Conservation (phyloP, 768 basidiomycete species). For the Pleurotus ostreatus region DNA sequence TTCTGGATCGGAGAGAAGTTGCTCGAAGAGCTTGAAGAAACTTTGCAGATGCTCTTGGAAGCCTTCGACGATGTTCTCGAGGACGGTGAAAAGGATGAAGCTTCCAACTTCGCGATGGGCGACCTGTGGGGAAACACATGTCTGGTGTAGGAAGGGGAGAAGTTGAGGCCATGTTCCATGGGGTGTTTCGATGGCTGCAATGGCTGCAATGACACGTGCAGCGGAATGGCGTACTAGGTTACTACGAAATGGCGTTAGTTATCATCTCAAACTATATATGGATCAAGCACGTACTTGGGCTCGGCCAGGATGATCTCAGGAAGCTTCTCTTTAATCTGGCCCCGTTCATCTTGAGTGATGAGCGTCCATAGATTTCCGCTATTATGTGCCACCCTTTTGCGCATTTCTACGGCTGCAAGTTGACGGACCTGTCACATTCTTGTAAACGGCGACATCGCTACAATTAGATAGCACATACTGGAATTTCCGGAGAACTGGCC, state of each 20-base stretch:
- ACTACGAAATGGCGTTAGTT: conserved; percentile 35
- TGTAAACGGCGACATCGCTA: conserved; percentile 1
- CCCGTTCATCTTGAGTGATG: conserved; percentile 61
- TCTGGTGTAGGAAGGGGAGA: conserved; percentile 80
- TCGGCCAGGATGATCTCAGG: conserved; percentile 77
- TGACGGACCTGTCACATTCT: conserved; percentile 73
- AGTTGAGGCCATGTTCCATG: conserved; percentile 80
- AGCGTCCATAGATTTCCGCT: conserved; percentile 81
- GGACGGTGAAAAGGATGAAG: conserved; percentile 85
- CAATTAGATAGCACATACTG: conserved; percentile 33
- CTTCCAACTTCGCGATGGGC: conserved; percentile 88
- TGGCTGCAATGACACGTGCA: conserved; percentile 88
- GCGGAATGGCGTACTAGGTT: conserved; percentile 89
- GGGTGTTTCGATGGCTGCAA: conserved; percentile 85
- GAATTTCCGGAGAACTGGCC: conserved; percentile 76
- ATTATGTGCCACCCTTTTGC: conserved; percentile 83
- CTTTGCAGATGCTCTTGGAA: conserved; percentile 70
- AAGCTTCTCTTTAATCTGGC: conserved; percentile 81
- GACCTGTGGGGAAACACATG: conserved; percentile 63
- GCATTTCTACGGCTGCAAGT: conserved; percentile 93
- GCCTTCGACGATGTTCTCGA: conserved; percentile 90
- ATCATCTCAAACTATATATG: conserved; percentile 9
- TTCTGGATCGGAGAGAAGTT: conserved; percentile 74
- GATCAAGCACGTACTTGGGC: conserved; percentile 51
- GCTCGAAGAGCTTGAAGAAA: conserved; percentile 78